These are phyloP conservation scores for Sicyos baderoa DNA, from an alignment of 306 rosid genomes.

Conservation along the genomic window DNA sequence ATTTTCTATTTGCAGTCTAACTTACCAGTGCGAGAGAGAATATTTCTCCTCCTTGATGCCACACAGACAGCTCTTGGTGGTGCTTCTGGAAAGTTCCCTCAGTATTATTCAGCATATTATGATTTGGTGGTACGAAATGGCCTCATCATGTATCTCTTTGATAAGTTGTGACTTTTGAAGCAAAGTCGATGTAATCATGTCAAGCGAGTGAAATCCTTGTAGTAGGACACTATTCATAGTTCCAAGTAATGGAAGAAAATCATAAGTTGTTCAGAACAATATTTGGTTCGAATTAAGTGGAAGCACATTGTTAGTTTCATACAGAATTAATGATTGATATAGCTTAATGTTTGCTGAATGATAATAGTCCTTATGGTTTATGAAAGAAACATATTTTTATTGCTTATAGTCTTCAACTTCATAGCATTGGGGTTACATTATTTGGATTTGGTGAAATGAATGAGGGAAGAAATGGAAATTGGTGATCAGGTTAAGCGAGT, in stretches of 20 bases:
- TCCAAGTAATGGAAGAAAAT: conserved; percentile 3
- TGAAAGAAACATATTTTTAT: neutral
- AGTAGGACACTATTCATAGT: neutral
- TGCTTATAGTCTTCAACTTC: neutral
- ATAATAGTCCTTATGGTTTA: conserved; percentile 1
- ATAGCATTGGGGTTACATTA: neutral
- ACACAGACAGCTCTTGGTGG: conserved; percentile 96
- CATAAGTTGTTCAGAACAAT: neutral
- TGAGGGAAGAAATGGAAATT: neutral
- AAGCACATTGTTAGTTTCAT: neutral
- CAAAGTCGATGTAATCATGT: conserved; percentile 6
- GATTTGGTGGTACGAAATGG: conserved; percentile 76
- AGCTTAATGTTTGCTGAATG: neutral
- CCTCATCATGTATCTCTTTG: neutral
- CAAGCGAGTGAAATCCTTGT: conserved; percentile 7
- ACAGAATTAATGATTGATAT: neutral
- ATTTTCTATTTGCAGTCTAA: conserved; percentile 58
- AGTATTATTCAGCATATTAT: conserved; percentile 77
- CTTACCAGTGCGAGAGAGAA: conserved; percentile 72
- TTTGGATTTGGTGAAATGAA: conserved; percentile 3
- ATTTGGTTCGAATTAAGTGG: conserved; percentile 1
- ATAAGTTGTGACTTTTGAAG: conserved; percentile 5
- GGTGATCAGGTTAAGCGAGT: conserved; percentile 1
- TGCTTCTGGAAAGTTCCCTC: conserved; percentile 88
- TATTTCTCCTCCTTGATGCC: conserved; percentile 90